phyloP scores from a whole-genome alignment of 495 filamentous ascomycete species.

The Neurospora sp. region DNA sequence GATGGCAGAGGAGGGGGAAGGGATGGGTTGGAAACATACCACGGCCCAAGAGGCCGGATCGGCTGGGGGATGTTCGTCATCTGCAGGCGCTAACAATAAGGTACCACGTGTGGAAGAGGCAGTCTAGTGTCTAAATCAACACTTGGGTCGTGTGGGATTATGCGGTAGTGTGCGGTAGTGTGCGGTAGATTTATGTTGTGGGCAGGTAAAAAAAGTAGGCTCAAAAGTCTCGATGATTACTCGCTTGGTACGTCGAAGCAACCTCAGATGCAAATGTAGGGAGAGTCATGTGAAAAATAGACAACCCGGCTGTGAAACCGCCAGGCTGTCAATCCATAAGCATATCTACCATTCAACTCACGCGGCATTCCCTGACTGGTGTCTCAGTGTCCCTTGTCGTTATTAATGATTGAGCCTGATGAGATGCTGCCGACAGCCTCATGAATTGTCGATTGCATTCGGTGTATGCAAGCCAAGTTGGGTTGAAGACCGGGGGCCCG shows the following conservation, averaged over 20 bases:
- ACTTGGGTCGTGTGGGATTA: background rate
- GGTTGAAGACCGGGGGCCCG: background rate
- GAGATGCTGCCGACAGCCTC: background rate
- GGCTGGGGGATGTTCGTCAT: background rate
- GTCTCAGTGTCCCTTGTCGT: background rate
- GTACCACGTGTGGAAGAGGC: background rate
- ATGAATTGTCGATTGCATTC: background rate
- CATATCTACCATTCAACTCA: background rate
- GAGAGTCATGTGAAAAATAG: background rate
- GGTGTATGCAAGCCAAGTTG: background rate
- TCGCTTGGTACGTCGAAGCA: background rate
- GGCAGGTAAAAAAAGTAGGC: background rate
- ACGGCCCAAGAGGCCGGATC: conserved; percentile 11
- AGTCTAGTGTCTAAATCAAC: background rate
- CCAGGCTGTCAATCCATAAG: background rate
- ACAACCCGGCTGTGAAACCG: background rate
- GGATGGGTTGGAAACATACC: conserved; percentile 1
- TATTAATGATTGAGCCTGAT: background rate
- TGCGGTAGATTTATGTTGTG: background rate
- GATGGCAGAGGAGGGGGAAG: background rate
- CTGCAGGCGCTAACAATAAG: background rate
- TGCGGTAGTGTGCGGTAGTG: background rate
- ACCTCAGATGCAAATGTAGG: background rate
- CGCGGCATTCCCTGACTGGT: background rate
- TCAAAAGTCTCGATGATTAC: background rate